Percentiles rank a stretch among this genome's conserved stretches.
Evolutionary conservation across 345 rosid genomes (phyloP).

Genomic region (Erucastrum elatum): DNA sequence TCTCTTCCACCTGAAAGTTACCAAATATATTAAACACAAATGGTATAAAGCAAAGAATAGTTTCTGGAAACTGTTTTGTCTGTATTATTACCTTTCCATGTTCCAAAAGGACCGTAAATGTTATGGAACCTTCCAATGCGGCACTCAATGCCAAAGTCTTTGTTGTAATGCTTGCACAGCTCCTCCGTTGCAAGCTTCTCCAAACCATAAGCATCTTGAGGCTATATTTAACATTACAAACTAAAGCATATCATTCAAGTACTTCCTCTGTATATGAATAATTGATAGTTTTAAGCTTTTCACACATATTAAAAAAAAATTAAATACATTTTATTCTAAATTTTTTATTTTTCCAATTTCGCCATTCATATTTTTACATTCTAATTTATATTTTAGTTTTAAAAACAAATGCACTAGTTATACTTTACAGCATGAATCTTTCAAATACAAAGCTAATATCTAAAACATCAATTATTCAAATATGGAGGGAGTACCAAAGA

Average conservation of each 20-base stretch:
- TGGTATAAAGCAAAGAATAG: neutral
- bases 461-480: too few relatives aligned
- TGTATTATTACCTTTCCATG: constrained; percentile 79
- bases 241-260: neutral
- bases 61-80: neutral
- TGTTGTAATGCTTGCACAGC: constrained; percentile 94
- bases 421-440: too few relatives aligned
- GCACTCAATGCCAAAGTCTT: constrained; percentile 93
- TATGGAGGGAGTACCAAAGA: neutral
- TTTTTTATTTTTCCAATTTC: too few relatives aligned
- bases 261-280: neutral
- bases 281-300: too few relatives aligned
- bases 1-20: constrained; percentile 83
- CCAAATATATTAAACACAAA: constrained; percentile 3
- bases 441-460: too few relatives aligned
- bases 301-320: too few relatives aligned
- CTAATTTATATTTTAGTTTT: too few relatives aligned
- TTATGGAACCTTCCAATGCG: constrained; percentile 95
- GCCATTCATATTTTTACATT: too few relatives aligned
- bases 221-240: constrained; percentile 47
- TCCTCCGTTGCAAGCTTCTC: constrained; percentile 99
- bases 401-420: too few relatives aligned
- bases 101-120: constrained; percentile 98
- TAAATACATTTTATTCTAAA: too few relatives aligned
- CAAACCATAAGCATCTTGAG: constrained; percentile 99